Evolutionary conservation across 1,139 yeast species (phyloP).

Genomic region (Scheffersomyces lignicola): DNA sequence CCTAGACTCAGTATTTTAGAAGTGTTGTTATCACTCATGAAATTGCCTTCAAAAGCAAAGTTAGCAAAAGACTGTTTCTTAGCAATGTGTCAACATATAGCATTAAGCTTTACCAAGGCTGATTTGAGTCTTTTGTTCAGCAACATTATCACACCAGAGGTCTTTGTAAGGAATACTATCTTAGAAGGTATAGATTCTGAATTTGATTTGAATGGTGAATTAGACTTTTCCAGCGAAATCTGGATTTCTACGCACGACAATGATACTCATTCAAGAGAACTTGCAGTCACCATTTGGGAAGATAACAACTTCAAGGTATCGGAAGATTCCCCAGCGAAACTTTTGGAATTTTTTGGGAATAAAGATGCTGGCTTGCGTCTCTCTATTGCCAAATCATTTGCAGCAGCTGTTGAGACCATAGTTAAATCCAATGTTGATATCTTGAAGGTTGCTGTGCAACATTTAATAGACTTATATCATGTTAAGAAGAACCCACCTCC

Average conservation of each 20-base stretch:
- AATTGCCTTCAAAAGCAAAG: slow-evolving; percentile 76
- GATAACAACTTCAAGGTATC: slow-evolving; percentile 61
- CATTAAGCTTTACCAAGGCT: slow-evolving; percentile 52
- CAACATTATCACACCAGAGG: slow-evolving; percentile 61
- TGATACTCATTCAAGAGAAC: slow-evolving; percentile 58
- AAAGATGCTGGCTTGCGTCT: slow-evolving; percentile 64
- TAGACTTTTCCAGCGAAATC: slow-evolving; percentile 62
- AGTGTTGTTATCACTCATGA: slow-evolving; percentile 65
- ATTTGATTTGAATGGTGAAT: slow-evolving; percentile 64
- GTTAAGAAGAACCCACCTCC: slow-evolving; percentile 73
- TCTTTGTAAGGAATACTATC: slow-evolving; percentile 73
- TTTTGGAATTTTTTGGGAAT: slow-evolving; percentile 53
- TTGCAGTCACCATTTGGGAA: slow-evolving; percentile 83
- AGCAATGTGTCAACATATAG: slow-evolving; percentile 71
- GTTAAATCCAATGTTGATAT: slow-evolving; percentile 40
- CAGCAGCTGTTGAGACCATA: slow-evolving; percentile 19
- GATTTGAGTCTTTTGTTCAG: slow-evolving; percentile 64
- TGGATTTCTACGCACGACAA: slow-evolving; percentile 81
- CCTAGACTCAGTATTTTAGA: slow-evolving; percentile 68
- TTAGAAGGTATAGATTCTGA: slow-evolving; percentile 86
- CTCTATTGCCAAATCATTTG: slow-evolving; percentile 64
- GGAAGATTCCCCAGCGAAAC: slow-evolving; percentile 41
- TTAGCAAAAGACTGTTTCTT: slow-evolving; percentile 80
- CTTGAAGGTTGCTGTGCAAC: slow-evolving; percentile 21
- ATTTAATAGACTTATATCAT: slow-evolving; percentile 54